Percentiles rank a stretch among this genome's conserved stretches.
Conservation (phyloP, 164 flowering plant genomes). For the Annona squamosa region DNA sequence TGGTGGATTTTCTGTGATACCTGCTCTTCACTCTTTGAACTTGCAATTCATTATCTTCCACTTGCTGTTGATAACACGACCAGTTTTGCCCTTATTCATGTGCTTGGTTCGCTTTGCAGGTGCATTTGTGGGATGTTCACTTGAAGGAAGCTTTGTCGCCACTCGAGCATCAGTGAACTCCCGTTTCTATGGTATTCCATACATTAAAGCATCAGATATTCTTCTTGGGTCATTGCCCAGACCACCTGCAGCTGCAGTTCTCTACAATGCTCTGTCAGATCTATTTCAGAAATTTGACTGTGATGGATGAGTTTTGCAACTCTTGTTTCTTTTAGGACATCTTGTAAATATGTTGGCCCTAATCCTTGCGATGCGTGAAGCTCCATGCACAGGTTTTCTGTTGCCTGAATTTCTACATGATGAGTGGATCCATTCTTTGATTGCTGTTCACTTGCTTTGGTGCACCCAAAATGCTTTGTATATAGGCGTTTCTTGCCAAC, state of each 20-base stretch:
- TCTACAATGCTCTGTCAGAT: slow-evolving; percentile 60
- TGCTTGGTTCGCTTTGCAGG: slow-evolving; percentile 35
- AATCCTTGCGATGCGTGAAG: background rate
- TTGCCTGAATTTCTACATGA: background rate
- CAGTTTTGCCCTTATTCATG: background rate
- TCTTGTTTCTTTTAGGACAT: background rate
- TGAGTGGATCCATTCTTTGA: background rate
- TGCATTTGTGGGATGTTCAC: slow-evolving; percentile 92
- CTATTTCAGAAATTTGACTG: slow-evolving; percentile 42
- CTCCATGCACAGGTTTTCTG: background rate
- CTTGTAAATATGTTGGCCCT: background rate
- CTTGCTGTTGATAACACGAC: background rate
- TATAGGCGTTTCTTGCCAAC: no score
- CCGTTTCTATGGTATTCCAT: slow-evolving; percentile 76
- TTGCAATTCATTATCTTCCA: background rate
- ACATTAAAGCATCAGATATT: slow-evolving; percentile 67
- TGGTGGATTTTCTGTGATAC: background rate
- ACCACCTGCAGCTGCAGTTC: slow-evolving; percentile 83
- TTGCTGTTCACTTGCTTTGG: no score
- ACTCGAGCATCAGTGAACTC: slow-evolving; percentile 69
- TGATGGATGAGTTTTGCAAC: slow-evolving; percentile 9
- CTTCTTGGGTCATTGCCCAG: slow-evolving; percentile 77
- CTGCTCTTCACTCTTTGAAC: background rate
- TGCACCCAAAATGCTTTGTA: no score
- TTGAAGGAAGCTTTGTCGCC: slow-evolving; percentile 76